Evolutionary conservation across 2,329 filamentous ascomycete genomes (phyloP), one percentile per base, ranked within the genome.

Genomic region (Fusarium fracticaudum): DNA sequence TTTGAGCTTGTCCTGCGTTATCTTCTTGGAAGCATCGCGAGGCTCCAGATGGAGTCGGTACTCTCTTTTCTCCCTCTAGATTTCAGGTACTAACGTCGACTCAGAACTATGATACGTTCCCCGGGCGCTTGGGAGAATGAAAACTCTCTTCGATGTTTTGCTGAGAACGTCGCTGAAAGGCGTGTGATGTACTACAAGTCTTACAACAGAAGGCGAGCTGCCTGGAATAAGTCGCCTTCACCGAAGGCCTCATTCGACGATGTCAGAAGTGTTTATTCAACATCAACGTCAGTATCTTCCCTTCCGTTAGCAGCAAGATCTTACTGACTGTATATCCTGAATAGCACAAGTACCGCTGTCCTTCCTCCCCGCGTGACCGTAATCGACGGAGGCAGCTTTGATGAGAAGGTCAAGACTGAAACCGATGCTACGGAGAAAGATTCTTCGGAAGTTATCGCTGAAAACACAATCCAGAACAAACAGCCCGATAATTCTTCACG

Each of bases 41-140:
- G 60, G 4, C 38, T 44, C 8, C 69, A 71, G 15, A 37, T 38
- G 7, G 29, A 31, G 69, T 71, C 5, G 17, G 67, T 43, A 7
- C 2, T 4, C 0, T 2, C 6, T 17, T 4, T 3, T 2, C 2
- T 18, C 3, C 4, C 0, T 4, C 10, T 3, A n/a, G 1, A 8
- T 6, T 3, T 7, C 8, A 33, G 0, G 5, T 18, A 5, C 31
- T 15, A 12, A 24, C 2, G 1, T 8, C 1, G 1, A 9, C 13
- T 7, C 5, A 71, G 69, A 8, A 38, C 29, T 7, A 24, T 26
- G 24, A 37, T 18, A 5, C 64, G 55, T 20, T 24, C 38, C 17
- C 67, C 50, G 5, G 69, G 69, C 5, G 35, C 51, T 8, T 43
- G 47, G 17, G 45, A 38, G 1, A 51, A 50, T 14, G 69, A 71